These are phyloP conservation scores for Penicillium frequentans DNA, from an alignment of 2,329 filamentous ascomycete species.

Conservation along the genomic window DNA sequence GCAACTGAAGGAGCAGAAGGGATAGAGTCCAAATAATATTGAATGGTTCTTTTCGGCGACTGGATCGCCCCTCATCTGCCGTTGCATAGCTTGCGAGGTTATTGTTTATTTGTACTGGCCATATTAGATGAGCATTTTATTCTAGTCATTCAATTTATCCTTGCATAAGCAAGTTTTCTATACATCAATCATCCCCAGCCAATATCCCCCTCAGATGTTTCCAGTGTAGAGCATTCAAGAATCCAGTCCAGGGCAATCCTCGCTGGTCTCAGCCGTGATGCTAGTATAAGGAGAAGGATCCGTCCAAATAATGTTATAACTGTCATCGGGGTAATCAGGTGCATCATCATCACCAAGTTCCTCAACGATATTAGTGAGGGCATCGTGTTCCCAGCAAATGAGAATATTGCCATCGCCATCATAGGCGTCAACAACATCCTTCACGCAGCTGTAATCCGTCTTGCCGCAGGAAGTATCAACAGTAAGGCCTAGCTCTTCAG, in stretches of 20 bases:
- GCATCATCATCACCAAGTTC: constrained; percentile 53
- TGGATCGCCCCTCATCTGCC: not conserved
- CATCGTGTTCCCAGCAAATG: constrained; percentile 63
- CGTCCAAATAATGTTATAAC: constrained; percentile 60
- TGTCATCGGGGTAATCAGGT: constrained; percentile 51
- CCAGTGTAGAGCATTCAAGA: not conserved
- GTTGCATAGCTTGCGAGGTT: constrained; percentile 1
- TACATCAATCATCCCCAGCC: not conserved
- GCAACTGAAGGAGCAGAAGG: not conserved
- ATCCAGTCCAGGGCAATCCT: constrained; percentile 58
- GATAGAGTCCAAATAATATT: not conserved
- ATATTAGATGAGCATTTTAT: not conserved
- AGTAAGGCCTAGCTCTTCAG: constrained; percentile 54
- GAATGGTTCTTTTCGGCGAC: not conserved
- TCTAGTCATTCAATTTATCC: not conserved
- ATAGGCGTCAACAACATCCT: constrained; percentile 51
- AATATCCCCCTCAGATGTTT: not conserved
- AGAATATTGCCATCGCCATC: constrained; percentile 57
- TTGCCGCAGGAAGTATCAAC: constrained; percentile 59
- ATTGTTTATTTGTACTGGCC: not conserved
- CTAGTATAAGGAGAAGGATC: constrained; percentile 51
- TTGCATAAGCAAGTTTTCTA: not conserved
- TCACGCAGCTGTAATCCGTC: constrained; percentile 57
- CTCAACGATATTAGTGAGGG: constrained; percentile 53
- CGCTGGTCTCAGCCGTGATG: constrained; percentile 49